phyloP scores from a whole-genome alignment of 805 yeast genomes.

The Maudiozyma bulderi region DNA sequence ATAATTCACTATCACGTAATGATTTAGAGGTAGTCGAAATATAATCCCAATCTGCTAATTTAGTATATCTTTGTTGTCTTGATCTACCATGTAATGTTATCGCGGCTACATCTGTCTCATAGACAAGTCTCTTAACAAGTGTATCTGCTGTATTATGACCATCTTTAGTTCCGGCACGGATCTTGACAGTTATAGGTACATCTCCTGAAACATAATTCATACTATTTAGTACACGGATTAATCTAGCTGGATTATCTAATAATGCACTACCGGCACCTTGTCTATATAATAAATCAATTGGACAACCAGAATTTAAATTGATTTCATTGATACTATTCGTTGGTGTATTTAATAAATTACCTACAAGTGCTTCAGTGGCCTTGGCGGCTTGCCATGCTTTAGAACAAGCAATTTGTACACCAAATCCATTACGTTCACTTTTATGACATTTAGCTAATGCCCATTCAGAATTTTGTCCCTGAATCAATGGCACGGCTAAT shows the following conservation, averaged over 20 bases:
- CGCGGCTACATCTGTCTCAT: slow-evolving; percentile 78
- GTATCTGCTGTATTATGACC: slow-evolving; percentile 78
- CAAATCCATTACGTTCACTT: slow-evolving; percentile 78
- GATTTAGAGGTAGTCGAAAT: slow-evolving; percentile 62
- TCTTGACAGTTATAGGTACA: slow-evolving; percentile 82
- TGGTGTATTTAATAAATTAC: slow-evolving; percentile 32
- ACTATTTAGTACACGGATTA: slow-evolving; percentile 68
- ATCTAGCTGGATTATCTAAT: slow-evolving; percentile 77
- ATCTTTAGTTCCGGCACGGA: slow-evolving; percentile 86
- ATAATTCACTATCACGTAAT: slow-evolving; percentile 48
- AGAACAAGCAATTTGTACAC: slow-evolving; percentile 84
- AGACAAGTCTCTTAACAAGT: slow-evolving; percentile 59
- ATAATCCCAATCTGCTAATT: slow-evolving; percentile 89
- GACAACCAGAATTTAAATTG: slow-evolving; percentile 94
- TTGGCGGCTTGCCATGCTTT: slow-evolving; percentile 91
- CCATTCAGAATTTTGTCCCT: slow-evolving; percentile 94
- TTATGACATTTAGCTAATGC: slow-evolving; percentile 87
- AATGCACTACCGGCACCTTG: slow-evolving; percentile 95
- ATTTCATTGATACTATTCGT: slow-evolving; percentile 58
- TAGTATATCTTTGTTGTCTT: slow-evolving; percentile 89
- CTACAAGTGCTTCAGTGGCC: slow-evolving; percentile 62
- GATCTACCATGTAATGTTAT: slow-evolving; percentile 94
- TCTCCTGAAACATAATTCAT: slow-evolving; percentile 89
- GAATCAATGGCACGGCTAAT: slow-evolving; percentile 69
- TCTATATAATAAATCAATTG: slow-evolving; percentile 86